phyloP scores from a whole-genome alignment of 345 rosid species.

The Gossypium stocksii region DNA sequence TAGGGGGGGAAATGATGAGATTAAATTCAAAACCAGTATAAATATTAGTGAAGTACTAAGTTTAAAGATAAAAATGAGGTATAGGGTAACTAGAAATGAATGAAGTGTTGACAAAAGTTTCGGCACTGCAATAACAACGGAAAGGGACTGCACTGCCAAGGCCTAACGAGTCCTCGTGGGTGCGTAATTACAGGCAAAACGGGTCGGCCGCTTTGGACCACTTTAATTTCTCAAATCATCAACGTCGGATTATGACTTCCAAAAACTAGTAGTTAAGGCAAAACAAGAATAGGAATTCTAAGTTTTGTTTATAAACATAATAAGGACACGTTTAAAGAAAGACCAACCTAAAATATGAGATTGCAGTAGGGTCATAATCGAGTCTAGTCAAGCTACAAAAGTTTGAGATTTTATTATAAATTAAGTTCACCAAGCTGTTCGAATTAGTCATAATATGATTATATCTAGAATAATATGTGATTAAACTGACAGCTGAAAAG shows the following conservation, averaged over 20 bases:
- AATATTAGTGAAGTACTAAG: neutral
- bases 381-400: too few species aligned
- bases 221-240: neutral
- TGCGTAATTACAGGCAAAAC: constrained; percentile 9
- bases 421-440: too few species aligned
- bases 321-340: too few species aligned
- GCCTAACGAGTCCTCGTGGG: constrained; percentile 5
- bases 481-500: neutral
- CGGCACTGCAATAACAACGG: constrained; percentile 10
- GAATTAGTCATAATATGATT: neutral
- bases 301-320: too few species aligned
- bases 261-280: too few species aligned
- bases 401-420: too few species aligned
- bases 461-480: neutral
- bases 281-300: too few species aligned
- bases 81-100: neutral
- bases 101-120: neutral
- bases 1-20: neutral
- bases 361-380: too few species aligned
- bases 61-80: neutral
- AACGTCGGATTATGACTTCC: too few species aligned
- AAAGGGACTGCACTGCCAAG: constrained; percentile 1
- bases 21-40: neutral
- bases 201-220: constrained; percentile 14
- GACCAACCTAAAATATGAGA: too few species aligned